Conservation (phyloP, 2,329 filamentous ascomycete species). For the Sclerotinia nivalis region DNA sequence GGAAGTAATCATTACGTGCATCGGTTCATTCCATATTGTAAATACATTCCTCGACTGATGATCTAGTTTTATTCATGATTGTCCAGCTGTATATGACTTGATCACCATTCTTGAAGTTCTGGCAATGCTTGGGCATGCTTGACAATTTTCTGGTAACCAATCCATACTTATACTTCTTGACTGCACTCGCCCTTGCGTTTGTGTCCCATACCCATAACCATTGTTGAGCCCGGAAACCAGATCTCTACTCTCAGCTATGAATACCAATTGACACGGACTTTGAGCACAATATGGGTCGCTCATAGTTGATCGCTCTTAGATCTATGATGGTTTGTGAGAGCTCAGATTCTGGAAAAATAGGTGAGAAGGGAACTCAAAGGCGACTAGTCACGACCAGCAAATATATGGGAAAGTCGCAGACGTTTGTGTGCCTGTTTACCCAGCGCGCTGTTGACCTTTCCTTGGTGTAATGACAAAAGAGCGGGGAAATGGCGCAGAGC, state of each 20-base stretch:
- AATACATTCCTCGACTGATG: background rate
- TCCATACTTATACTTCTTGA: too few relatives aligned
- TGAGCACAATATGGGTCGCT: too few relatives aligned
- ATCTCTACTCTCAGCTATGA: background rate
- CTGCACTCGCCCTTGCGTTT: background rate
- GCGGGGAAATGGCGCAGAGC: background rate
- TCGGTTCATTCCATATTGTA: background rate
- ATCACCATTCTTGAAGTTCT: background rate
- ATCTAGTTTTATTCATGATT: background rate
- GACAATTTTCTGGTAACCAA: background rate
- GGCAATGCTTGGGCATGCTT: background rate
- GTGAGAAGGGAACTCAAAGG: background rate
- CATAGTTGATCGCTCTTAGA: background rate
- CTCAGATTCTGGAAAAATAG: background rate
- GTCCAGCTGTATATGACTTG: background rate
- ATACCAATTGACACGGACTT: background rate
- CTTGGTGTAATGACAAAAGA: background rate
- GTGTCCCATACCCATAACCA: background rate
- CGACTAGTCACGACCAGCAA: background rate
- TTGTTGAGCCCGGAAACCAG: background rate
- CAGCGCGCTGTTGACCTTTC: background rate
- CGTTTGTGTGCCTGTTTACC: background rate
- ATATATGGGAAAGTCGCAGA: background rate
- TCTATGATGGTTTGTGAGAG: background rate
- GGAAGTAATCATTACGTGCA: constrained; percentile 5